Percentiles rank a stretch among this genome's conserved stretches.
These are phyloP conservation scores for Candida ovalis DNA, from an alignment of 805 yeast species.

Conservation along the genomic window DNA sequence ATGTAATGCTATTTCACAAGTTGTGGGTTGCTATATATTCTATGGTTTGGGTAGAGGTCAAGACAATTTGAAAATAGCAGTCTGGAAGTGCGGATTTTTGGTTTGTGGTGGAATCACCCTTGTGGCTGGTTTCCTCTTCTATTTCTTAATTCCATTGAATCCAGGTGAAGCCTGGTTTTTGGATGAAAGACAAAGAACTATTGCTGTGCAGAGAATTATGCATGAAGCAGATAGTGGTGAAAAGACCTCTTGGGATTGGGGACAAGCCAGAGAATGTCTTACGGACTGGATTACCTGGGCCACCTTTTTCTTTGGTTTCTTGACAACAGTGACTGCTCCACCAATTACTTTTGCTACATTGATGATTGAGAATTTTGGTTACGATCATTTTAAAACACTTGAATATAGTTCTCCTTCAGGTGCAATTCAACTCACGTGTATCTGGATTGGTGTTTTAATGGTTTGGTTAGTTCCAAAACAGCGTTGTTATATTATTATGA, in stretches of 20 bases:
- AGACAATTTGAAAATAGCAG: constrained; percentile 34
- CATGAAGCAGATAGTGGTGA: constrained; percentile 35
- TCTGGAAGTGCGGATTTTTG: constrained; percentile 60
- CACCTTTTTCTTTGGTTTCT: constrained; percentile 39
- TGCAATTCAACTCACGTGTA: constrained; percentile 25
- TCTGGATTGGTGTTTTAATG: constrained; percentile 24
- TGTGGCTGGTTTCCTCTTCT: constrained; percentile 14
- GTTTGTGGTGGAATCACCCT: constrained; percentile 56
- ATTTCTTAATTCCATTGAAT: constrained; percentile 35
- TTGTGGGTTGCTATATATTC: constrained; percentile 48
- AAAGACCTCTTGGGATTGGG: constrained; percentile 46
- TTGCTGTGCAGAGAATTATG: constrained; percentile 47
- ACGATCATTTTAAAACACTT: constrained; percentile 21
- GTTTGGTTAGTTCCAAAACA: constrained; percentile 20
- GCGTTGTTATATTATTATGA: constrained; percentile 16
- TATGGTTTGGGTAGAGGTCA: constrained; percentile 44
- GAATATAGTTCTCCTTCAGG: constrained; percentile 30
- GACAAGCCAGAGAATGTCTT: constrained; percentile 53
- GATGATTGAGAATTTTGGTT: constrained; percentile 32
- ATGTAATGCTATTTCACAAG: constrained; percentile 39
- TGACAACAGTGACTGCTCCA: constrained; percentile 42
- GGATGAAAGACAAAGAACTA: constrained; percentile 34
- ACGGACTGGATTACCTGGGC: constrained; percentile 51
- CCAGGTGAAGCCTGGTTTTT: constrained; percentile 44
- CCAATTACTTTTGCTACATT: constrained; percentile 33